Percentiles rank a stretch among this genome's conserved stretches.
Evolutionary conservation across 192 early-diverging fungal genomes (phyloP).

Genomic region (Rhizophagus clarus): DNA sequence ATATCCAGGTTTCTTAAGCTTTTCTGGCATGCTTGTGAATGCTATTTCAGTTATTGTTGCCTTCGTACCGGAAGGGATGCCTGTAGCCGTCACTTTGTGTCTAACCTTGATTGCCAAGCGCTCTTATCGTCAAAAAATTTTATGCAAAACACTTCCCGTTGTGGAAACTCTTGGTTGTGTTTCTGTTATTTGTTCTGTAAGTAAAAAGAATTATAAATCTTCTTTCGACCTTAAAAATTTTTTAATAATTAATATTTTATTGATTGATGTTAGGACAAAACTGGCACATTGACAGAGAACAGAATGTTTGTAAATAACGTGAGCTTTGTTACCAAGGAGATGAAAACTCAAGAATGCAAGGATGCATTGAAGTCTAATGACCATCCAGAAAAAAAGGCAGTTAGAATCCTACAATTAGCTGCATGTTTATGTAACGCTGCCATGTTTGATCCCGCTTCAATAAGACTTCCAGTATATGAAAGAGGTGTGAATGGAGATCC

Average conservation of each 20-base stretch:
- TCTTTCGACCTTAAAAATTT: background rate
- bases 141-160: constrained; percentile 81
- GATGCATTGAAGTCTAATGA: constrained; percentile 37
- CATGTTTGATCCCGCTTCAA: constrained; percentile 55
- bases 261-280: constrained; percentile 87
- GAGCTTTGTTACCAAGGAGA: constrained; percentile 34
- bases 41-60: constrained; percentile 72
- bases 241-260: background rate
- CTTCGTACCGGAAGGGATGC: constrained; percentile 81
- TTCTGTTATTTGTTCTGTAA: constrained; percentile 40
- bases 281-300: constrained; percentile 87
- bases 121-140: constrained; percentile 69
- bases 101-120: constrained; percentile 76
- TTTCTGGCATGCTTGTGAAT: constrained; percentile 34
- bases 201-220: background rate
- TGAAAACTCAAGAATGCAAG: constrained; percentile 35
- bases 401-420: constrained; percentile 37
- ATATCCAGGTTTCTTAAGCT: background rate
- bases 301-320: constrained; percentile 65
- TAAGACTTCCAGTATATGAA: constrained; percentile 53
- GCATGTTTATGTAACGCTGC: constrained; percentile 69
- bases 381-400: constrained; percentile 41
- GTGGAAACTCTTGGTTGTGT: constrained; percentile 89
- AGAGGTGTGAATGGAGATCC: constrained; percentile 77
- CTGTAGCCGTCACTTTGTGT: constrained; percentile 75